Conservation (phyloP, 805 yeast species). For the Danielia oregonensis region DNA sequence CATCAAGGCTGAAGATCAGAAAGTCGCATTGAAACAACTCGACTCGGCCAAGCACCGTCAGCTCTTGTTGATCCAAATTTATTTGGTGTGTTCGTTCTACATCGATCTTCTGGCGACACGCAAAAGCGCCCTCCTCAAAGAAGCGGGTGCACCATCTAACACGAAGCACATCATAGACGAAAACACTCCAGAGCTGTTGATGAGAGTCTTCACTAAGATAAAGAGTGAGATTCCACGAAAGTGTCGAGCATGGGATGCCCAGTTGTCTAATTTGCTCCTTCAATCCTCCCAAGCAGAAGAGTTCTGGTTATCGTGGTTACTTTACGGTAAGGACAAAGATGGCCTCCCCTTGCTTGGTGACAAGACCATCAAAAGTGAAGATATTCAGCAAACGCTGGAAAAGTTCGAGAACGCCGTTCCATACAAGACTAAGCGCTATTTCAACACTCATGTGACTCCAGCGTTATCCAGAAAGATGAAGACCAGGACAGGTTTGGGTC, state of each 20-base stretch:
- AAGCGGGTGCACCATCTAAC: conserved; percentile 23
- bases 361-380: conserved; percentile 18
- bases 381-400: conserved; percentile 16
- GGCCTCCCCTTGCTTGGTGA: conserved; percentile 27
- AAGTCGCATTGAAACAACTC: conserved; percentile 21
- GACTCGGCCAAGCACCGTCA: conserved; percentile 25
- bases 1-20: conserved; percentile 21
- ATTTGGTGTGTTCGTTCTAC: conserved; percentile 26
- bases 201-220: conserved; percentile 19
- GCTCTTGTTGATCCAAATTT: conserved; percentile 28
- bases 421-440: conserved; percentile 32
- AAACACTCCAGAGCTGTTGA: conserved; percentile 21
- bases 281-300: conserved; percentile 26
- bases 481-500: conserved; percentile 28
- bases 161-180: conserved; percentile 38
- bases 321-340: conserved; percentile 33
- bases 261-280: conserved; percentile 25
- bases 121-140: conserved; percentile 20
- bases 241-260: conserved; percentile 22
- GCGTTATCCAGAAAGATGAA: conserved; percentile 40
- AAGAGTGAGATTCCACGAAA: conserved; percentile 24
- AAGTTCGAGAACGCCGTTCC: conserved; percentile 22
- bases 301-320: conserved; percentile 40
- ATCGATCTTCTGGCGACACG: conserved; percentile 23
- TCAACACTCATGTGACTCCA: conserved; percentile 41